phyloP scores from a whole-genome alignment of 768 basidiomycete species.

The Auriscalpium orientale region DNA sequence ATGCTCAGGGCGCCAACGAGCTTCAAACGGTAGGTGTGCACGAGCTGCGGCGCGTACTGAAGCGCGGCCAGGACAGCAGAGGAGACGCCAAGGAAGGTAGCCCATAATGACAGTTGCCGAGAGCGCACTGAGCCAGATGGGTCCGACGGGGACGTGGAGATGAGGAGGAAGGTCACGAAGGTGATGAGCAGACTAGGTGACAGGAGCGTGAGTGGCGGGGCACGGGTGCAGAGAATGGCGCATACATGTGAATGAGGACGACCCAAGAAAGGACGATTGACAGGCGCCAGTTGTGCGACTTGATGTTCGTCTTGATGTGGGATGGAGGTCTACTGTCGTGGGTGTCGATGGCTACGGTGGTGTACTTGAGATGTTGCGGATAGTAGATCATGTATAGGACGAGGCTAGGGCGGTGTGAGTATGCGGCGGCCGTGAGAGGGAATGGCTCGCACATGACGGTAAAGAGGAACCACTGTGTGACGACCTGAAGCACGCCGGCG shows the following conservation, averaged over 20 bases:
- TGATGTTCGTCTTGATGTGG: constrained; percentile 40
- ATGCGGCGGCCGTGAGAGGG: background rate
- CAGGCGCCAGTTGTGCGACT: constrained; percentile 68
- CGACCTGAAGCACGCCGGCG: constrained; percentile 78
- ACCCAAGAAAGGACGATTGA: constrained; percentile 71
- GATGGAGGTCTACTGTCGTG: constrained; percentile 35
- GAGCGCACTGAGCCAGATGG: constrained; percentile 29
- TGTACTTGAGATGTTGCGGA: constrained; percentile 75
- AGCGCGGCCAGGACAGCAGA: constrained; percentile 71
- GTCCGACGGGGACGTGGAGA: constrained; percentile 35
- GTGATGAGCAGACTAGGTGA: constrained; percentile 42
- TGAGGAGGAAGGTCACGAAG: constrained; percentile 56
- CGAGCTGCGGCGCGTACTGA: constrained; percentile 86
- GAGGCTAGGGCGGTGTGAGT: constrained; percentile 41
- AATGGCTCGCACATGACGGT: constrained; percentile 63
- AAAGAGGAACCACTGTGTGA: constrained; percentile 80
- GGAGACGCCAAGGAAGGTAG: constrained; percentile 79
- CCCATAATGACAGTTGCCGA: constrained; percentile 51
- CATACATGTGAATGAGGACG: constrained; percentile 67
- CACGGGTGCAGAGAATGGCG: constrained; percentile 8
- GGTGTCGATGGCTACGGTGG: constrained; percentile 32
- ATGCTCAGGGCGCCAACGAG: constrained; percentile 92
- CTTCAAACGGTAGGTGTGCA: constrained; percentile 67
- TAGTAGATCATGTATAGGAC: constrained; percentile 91
- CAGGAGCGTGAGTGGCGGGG: constrained; percentile 7